Base-by-base conservation (phyloP, 148 eudicot genomes). In the Chenopodium formosanum region DNA sequence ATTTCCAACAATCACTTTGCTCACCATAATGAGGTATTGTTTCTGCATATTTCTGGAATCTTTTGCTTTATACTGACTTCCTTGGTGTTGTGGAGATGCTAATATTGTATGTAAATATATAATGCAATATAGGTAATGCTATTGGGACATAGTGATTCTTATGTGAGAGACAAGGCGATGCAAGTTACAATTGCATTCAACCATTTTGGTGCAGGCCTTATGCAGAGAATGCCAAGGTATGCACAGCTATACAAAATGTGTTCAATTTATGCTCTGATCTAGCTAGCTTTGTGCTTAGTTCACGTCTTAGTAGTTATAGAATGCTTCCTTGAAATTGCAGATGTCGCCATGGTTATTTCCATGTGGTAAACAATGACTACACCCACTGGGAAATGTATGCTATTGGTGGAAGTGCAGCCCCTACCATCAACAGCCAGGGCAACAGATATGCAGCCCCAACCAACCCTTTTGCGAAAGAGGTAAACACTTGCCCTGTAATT, bases 301-400 rank as follows among this genome's bases (percentile, higher is more conserved):
- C 16, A 52, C 12, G 56, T 17, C 62, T 16, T 72, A 46, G 25
- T 44, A 72, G 52, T 47, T 9, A 72, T n/a, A 22, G 17, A 72
- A 72, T 44, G 75, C 2, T 62, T 19, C 23, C 12, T 53, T 22
- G 70, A 79, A 31, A 46, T 44, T 83, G 80, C 89, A 94, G 98
- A 87, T 94, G 98, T 69, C 91, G 98, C 72, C 95, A 89, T 84
- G 98, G 98, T 16, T 94, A 94, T 84, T 94, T 94, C 85, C 98
- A 94, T 83, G 98, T 94, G 82, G 98, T 94, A 76, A 94, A 94
- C 90, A 94, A 94, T 79, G 97, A 92, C 92, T 94, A 94, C 88
- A 94, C 98, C 16, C 97, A 92, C 90, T 94, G 98, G 98, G 95
- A 94, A 80, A 94, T 94, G 98, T 94, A 94, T 75, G 98, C 98